A percentile compares a stretch with the other conserved stretches of the same genome.
Conservation (phyloP, 495 filamentous ascomycete genomes). For the Baudoinia panamericana region DNA sequence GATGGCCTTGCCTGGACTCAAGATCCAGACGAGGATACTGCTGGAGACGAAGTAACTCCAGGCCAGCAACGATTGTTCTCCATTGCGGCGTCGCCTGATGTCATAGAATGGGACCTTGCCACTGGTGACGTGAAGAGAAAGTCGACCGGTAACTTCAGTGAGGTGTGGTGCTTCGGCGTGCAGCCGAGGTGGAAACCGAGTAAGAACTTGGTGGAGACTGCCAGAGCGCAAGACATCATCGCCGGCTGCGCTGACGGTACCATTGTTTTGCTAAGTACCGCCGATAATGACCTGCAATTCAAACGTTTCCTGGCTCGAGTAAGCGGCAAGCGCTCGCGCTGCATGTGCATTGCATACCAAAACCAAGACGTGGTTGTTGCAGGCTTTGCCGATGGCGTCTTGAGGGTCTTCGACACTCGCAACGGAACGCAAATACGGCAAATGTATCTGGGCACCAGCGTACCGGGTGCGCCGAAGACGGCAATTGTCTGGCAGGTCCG, state of each 20-base stretch:
- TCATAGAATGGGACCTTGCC: conserved; percentile 90
- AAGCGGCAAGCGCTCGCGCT: conserved; percentile 66
- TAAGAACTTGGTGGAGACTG: conserved; percentile 29
- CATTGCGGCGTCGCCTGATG: conserved; percentile 79
- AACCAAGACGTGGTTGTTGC: conserved; percentile 68
- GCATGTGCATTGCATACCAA: conserved; percentile 82
- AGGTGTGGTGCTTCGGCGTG: conserved; percentile 91
- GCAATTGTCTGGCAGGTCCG: conserved; percentile 88
- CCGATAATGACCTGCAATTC: conserved; percentile 64
- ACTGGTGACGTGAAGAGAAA: conserved; percentile 62
- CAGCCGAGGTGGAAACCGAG: conserved; percentile 51
- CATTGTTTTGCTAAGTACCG: conserved; percentile 72
- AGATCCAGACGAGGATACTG: conserved; percentile 56
- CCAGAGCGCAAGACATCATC: conserved; percentile 57
- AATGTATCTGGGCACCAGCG: conserved; percentile 72
- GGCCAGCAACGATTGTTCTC: conserved; percentile 85
- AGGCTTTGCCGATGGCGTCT: conserved; percentile 83
- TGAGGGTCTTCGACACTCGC: conserved; percentile 78
- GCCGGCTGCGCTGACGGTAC: conserved; percentile 88
- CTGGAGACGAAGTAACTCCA: conserved; percentile 43
- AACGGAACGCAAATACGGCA: conserved; percentile 58
- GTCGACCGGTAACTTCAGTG: conserved; percentile 83
- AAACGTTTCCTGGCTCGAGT: conserved; percentile 54
- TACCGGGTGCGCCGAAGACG: conserved; percentile 62
- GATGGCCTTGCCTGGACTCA: conserved; percentile 90